Evolutionary conservation across 441 rosid genomes (phyloP).

Genomic region (Manihot esculenta): DNA sequence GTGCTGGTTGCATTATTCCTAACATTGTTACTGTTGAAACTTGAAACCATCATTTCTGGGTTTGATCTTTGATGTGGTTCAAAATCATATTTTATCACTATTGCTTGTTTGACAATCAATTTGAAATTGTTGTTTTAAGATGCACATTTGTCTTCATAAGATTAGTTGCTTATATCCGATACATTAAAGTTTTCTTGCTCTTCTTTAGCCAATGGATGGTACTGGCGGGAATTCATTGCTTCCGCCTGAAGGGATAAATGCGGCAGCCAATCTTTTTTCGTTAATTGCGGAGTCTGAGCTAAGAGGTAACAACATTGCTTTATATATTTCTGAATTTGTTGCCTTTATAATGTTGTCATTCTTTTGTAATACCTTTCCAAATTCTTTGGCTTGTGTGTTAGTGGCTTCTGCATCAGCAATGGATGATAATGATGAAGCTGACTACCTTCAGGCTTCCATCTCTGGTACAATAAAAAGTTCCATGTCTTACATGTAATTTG

Average conservation of each 20-base stretch:
- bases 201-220: conserved; percentile 63
- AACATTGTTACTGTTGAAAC: neutral
- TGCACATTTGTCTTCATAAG: conserved; percentile 2
- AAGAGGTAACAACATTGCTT: conserved; percentile 48
- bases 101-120: neutral
- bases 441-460: conserved; percentile 78
- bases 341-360: conserved; percentile 16
- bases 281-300: conserved; percentile 82
- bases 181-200: conserved; percentile 27
- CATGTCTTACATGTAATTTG: neutral
- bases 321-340: conserved; percentile 22
- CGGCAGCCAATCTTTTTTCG: conserved; percentile 77
- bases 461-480: conserved; percentile 57
- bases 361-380: conserved; percentile 14
- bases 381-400: conserved; percentile 24
- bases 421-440: conserved; percentile 58
- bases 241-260: conserved; percentile 81
- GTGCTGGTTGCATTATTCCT: neutral
- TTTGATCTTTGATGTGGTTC: neutral
- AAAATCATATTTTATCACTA: neutral
- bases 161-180: conserved; percentile 18
- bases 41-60: neutral
- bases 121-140: neutral
- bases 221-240: conserved; percentile 53
- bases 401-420: conserved; percentile 83